Evolutionary conservation across 1,284 basidiomycete species (phyloP).

Genomic region (Afroboletus lepidellus): DNA sequence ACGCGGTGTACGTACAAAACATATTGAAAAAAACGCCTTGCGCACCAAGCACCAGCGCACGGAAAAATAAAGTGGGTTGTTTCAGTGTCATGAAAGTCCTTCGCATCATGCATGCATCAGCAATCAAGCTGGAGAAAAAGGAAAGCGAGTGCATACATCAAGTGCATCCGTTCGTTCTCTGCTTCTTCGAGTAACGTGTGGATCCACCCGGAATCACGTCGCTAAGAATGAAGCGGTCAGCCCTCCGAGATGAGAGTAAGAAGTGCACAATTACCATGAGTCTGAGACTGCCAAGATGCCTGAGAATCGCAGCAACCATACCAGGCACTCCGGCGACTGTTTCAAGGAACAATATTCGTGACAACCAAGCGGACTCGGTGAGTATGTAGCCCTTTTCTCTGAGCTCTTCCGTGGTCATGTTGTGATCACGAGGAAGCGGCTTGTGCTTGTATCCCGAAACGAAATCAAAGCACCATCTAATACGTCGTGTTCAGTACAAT

Average conservation of each 20-base stretch:
- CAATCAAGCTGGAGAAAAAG: slow-evolving; percentile 3
- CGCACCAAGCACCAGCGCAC: slow-evolving; percentile 78
- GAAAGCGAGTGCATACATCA: slow-evolving; percentile 54
- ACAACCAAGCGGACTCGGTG: slow-evolving; percentile 74
- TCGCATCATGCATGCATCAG: slow-evolving; percentile 15
- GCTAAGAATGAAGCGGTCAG: slow-evolving; percentile 40
- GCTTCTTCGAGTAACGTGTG: slow-evolving; percentile 88
- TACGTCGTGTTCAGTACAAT: slow-evolving; percentile 6
- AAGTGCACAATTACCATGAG: slow-evolving; percentile 59
- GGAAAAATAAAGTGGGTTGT: slow-evolving; percentile 77
- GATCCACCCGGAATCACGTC: slow-evolving; percentile 87
- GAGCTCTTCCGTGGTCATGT: slow-evolving; percentile 69
- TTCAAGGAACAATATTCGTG: slow-evolving; percentile 88
- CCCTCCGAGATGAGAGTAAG: slow-evolving; percentile 5
- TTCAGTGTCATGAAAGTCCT: slow-evolving; percentile 89
- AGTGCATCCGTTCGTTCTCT: slow-evolving; percentile 94
- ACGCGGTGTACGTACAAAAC: slow-evolving; percentile 65
- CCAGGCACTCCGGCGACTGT: slow-evolving; percentile 92
- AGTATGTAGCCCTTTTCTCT: slow-evolving; percentile 72
- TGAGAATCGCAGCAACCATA: slow-evolving; percentile 87
- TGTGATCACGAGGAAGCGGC: slow-evolving; percentile 55
- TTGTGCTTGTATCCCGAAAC: slow-evolving; percentile 81
- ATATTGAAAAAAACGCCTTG: slow-evolving; percentile 91
- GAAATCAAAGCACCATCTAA: slow-evolving; percentile 69
- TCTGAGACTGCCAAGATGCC: slow-evolving; percentile 81